Percentiles rank a stretch among this genome's conserved stretches.
Evolutionary conservation across 1,284 basidiomycete species (phyloP).

Genomic region (Papiliotrema terrestris): DNA sequence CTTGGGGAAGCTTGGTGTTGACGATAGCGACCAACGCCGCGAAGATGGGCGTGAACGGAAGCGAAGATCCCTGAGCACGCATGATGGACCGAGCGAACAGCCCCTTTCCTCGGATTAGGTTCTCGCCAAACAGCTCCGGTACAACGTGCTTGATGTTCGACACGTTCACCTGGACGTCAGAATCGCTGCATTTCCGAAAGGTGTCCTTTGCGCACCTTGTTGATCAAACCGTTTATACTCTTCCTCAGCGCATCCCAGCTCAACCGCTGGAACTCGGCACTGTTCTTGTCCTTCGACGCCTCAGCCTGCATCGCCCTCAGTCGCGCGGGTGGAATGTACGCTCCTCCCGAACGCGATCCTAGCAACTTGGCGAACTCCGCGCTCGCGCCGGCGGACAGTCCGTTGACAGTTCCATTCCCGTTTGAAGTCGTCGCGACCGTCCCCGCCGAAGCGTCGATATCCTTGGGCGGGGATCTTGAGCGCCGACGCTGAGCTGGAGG

Average conservation of each 20-base stretch:
- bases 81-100: slow-evolving; percentile 90
- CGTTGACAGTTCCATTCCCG: slow-evolving; percentile 49
- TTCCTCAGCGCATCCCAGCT: slow-evolving; percentile 98
- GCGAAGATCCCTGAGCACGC: slow-evolving; percentile 94
- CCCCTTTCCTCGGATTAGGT: slow-evolving; percentile 83
- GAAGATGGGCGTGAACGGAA: slow-evolving; percentile 97
- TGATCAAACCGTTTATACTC: slow-evolving; percentile 98
- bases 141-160: slow-evolving; percentile 96
- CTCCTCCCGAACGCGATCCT: slow-evolving; percentile 75
- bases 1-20: slow-evolving; percentile 95
- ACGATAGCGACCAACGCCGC: slow-evolving; percentile 90
- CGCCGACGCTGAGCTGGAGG: slow-evolving; percentile 45
- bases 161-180: slow-evolving; percentile 63
- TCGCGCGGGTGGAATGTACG: slow-evolving; percentile 93
- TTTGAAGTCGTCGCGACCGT: slow-evolving; percentile 17
- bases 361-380: slow-evolving; percentile 76
- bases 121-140: slow-evolving; percentile 89
- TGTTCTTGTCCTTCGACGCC: slow-evolving; percentile 73
- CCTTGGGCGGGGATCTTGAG: slow-evolving; percentile 28
- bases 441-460: slow-evolving; percentile 40
- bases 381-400: slow-evolving; percentile 56
- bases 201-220: slow-evolving; percentile 59
- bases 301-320: slow-evolving; percentile 88
- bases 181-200: not conserved
- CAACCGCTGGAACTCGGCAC: slow-evolving; percentile 89